Conservation (phyloP, 176 grass and related monocot species). For the Luzula sylvatica region DNA sequence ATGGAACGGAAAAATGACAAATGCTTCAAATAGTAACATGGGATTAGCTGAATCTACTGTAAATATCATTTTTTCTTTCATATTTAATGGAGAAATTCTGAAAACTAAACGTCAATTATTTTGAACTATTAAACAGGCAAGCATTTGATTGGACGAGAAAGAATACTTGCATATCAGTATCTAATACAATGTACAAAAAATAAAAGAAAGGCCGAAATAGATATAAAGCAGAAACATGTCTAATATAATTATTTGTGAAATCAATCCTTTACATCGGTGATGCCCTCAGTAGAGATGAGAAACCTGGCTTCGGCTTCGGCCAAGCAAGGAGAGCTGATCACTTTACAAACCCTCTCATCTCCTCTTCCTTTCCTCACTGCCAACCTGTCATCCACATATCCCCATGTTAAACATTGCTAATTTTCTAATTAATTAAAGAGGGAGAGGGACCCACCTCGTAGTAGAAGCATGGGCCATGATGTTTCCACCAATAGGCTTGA, state of each 20-base stretch:
- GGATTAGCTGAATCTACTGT: too few species aligned
- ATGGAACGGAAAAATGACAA: too few species aligned
- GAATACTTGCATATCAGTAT: too few species aligned
- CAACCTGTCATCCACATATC: constrained; percentile 36
- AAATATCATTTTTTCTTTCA: too few species aligned
- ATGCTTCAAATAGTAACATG: too few species aligned
- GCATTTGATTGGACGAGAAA: too few species aligned
- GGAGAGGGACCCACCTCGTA: constrained; percentile 34
- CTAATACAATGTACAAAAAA: too few species aligned
- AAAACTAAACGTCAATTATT: too few species aligned
- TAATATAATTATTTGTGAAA: not conserved
- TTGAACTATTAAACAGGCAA: too few species aligned
- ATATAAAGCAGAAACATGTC: constrained; percentile 10
- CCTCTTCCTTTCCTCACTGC: constrained; percentile 87
- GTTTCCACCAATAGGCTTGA: constrained; percentile 85
- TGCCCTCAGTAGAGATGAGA: constrained; percentile 57
- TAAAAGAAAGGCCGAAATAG: constrained; percentile 2
- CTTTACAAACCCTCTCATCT: constrained; percentile 75
- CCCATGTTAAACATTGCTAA: not conserved
- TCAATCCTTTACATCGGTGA: constrained; percentile 75
- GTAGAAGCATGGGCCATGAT: constrained; percentile 98
- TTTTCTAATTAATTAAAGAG: too few species aligned
- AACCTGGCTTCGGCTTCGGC: constrained; percentile 79
- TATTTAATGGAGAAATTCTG: too few species aligned
- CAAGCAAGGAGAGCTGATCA: constrained; percentile 80